Conservation (phyloP, 192 early-diverging fungal species). For the Allomyces arbusculus region DNA sequence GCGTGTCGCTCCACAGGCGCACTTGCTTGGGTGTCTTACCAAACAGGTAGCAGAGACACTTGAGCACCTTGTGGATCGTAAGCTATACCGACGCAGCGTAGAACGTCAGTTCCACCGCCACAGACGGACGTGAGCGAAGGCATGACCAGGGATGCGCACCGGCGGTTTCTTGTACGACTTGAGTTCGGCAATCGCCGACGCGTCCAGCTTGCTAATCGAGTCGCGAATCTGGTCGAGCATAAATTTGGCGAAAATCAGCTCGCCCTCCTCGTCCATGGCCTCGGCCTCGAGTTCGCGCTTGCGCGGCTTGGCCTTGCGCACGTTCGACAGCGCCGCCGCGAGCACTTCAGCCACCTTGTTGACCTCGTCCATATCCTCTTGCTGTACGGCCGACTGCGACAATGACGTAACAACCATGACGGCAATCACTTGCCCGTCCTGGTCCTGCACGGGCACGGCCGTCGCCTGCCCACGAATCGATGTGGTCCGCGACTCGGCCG, state of each 20-base stretch:
- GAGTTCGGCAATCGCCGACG: slow-evolving; percentile 23
- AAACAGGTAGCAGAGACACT: slow-evolving; percentile 31
- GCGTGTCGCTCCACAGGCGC: slow-evolving; percentile 1
- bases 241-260: slow-evolving; percentile 28
- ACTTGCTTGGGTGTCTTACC: slow-evolving; percentile 27
- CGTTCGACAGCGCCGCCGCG: slow-evolving; percentile 3
- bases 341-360: slow-evolving; percentile 9
- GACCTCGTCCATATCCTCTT: slow-evolving; percentile 18
- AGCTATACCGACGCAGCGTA: neutral
- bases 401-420: slow-evolving; percentile 10
- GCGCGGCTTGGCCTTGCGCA: slow-evolving; percentile 9
- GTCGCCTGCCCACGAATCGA: slow-evolving; percentile 3
- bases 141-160: too few species aligned
- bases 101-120: too few species aligned
- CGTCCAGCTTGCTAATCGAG: slow-evolving; percentile 16
- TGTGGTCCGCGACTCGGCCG: neutral
- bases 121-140: neutral
- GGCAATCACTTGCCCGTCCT: slow-evolving; percentile 10
- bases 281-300: slow-evolving; percentile 18
- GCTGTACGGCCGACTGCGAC: neutral
- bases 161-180: slow-evolving; percentile 34
- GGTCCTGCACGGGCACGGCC: slow-evolving; percentile 15
- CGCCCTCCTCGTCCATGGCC: slow-evolving; percentile 18
- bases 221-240: slow-evolving; percentile 20
- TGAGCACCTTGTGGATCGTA: slow-evolving; percentile 26